phyloP scores from a whole-genome alignment of 2,329 filamentous ascomycete species.

The Fusarium sp. region DNA sequence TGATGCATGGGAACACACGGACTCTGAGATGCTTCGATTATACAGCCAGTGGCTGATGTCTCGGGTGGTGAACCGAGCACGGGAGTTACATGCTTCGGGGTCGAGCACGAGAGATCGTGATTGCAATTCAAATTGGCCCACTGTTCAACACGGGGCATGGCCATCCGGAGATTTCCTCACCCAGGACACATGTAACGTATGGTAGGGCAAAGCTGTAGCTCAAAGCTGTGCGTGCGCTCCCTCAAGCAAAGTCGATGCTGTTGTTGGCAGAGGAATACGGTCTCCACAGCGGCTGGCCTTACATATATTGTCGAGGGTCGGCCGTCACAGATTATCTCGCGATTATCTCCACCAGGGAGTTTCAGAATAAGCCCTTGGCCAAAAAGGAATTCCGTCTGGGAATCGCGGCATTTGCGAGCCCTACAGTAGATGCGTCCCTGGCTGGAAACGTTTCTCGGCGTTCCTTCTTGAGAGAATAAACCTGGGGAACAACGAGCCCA shows the following conservation, averaged over 20 bases:
- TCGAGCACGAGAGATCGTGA: background rate
- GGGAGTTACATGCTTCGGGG: background rate
- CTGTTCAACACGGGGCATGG: background rate
- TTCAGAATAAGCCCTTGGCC: background rate
- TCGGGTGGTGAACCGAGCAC: conserved; percentile 27
- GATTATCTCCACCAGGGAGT: background rate
- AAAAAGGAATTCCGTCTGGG: background rate
- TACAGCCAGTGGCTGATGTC: conserved; percentile 14
- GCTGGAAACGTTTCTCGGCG: background rate
- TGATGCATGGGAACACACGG: conserved; percentile 3
- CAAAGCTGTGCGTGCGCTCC: background rate
- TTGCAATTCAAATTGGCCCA: background rate
- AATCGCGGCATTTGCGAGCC: background rate
- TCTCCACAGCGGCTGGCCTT: background rate
- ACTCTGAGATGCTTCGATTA: conserved; percentile 6
- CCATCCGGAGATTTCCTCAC: background rate
- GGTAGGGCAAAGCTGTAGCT: background rate
- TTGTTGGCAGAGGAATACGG: conserved; percentile 1
- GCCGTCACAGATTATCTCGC: background rate
- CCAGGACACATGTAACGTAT: background rate
- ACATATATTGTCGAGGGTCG: background rate
- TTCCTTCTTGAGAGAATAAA: background rate
- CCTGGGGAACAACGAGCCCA: background rate
- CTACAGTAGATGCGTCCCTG: background rate
- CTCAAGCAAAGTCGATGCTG: background rate